phyloP scores from a whole-genome alignment of 2,329 filamentous ascomycete genomes.

The Zymoseptoria crescenta region DNA sequence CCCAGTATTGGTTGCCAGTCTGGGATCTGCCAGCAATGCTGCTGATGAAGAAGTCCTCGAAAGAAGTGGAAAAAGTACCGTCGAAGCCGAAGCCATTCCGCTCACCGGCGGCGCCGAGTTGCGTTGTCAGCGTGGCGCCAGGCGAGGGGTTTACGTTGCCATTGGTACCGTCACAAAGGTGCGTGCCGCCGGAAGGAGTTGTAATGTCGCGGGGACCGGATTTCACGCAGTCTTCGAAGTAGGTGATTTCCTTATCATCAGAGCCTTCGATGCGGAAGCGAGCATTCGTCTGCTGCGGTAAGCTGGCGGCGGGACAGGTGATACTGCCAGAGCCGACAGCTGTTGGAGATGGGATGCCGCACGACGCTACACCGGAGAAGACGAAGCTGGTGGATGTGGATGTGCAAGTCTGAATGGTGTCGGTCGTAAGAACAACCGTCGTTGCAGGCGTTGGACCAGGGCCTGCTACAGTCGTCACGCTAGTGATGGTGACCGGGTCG shows the following conservation, averaged over 20 bases:
- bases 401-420: not conserved
- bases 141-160: slow-evolving; percentile 4
- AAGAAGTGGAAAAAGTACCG: slow-evolving; percentile 7
- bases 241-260: slow-evolving; percentile 7
- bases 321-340: not conserved
- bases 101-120: slow-evolving; percentile 11
- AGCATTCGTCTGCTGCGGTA: slow-evolving; percentile 1
- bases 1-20: slow-evolving; percentile 12
- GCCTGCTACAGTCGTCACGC: not conserved
- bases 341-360: not conserved
- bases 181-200: slow-evolving; percentile 11
- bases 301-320: not conserved
- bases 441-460: not conserved
- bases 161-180: slow-evolving; percentile 16
- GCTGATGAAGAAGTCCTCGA: slow-evolving; percentile 18
- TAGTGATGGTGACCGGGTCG: not conserved
- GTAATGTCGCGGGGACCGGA: slow-evolving; percentile 15
- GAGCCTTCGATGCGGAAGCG: slow-evolving; percentile 19
- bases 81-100: slow-evolving; percentile 13
- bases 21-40: slow-evolving; percentile 3
- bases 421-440: slow-evolving; percentile 7
- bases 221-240: slow-evolving; percentile 17
- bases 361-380: not conserved
- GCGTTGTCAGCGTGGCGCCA: slow-evolving; percentile 13
- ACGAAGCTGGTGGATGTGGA: not conserved